phyloP scores from a whole-genome alignment of 306 rosid genomes.

The Quercus gilva region DNA sequence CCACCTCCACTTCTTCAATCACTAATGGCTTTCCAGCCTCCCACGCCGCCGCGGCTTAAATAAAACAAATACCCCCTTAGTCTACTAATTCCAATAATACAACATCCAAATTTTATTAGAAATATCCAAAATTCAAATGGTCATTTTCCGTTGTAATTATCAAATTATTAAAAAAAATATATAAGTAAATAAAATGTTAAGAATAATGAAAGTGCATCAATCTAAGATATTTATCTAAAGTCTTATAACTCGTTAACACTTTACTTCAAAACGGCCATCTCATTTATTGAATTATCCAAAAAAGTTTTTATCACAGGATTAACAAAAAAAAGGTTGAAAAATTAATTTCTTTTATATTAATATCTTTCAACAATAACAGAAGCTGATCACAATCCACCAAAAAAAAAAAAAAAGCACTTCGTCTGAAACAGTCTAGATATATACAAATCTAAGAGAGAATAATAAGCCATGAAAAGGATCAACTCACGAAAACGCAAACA shows the following conservation, averaged over 20 bases:
- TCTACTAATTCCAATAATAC: background rate
- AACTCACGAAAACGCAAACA: no score
- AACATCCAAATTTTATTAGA: background rate
- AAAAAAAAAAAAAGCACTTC: background rate
- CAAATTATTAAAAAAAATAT: no score
- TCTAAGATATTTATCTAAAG: no score
- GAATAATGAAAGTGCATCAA: no score
- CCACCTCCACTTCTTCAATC: constrained; percentile 37
- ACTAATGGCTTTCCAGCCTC: constrained; percentile 40
- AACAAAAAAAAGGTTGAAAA: background rate
- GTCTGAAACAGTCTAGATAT: background rate
- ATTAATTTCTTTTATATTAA: background rate
- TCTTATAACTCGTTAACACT: no score
- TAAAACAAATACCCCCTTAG: background rate
- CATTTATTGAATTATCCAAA: no score
- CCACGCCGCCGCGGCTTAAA: constrained; percentile 38
- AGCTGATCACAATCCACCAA: background rate
- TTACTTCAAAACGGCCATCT: fast-evolving
- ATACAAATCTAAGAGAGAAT: no score
- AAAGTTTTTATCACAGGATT: no score
- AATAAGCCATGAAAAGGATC: no score
- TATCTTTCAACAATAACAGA: background rate
- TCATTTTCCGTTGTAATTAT: background rate
- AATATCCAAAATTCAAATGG: background rate
- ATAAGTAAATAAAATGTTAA: no score